Evolutionary conservation across 768 basidiomycete genomes (phyloP).

Genomic region (Fistulinella prunicolor): DNA sequence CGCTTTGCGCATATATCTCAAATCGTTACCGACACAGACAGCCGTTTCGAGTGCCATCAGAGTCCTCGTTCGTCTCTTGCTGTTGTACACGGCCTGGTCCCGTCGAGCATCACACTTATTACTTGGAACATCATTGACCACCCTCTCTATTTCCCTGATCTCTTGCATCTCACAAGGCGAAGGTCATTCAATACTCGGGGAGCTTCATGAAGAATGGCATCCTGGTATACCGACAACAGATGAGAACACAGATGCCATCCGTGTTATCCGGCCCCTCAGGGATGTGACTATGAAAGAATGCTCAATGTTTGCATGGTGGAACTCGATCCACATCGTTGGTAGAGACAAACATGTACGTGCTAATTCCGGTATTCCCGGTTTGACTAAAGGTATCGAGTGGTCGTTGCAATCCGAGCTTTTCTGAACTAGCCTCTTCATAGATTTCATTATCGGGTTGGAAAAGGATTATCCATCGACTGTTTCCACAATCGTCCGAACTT

Average conservation of each 20-base stretch:
- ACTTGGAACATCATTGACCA: slow-evolving; percentile 77
- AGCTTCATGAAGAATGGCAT: slow-evolving; percentile 70
- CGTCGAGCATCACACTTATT: slow-evolving; percentile 70
- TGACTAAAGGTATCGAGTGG: slow-evolving; percentile 61
- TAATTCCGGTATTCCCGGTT: slow-evolving; percentile 55
- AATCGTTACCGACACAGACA: slow-evolving; percentile 71
- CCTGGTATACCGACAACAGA: slow-evolving; percentile 19
- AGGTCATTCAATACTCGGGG: slow-evolving; percentile 67
- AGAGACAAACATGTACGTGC: slow-evolving; percentile 44
- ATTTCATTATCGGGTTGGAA: slow-evolving; percentile 78
- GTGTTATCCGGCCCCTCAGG: slow-evolving; percentile 63
- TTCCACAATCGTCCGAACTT: slow-evolving; percentile 77
- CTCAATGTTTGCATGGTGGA: slow-evolving; percentile 76
- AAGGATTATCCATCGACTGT: slow-evolving; percentile 85
- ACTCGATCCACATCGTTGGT: slow-evolving; percentile 49
- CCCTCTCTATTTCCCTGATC: slow-evolving; percentile 70
- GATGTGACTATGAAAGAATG: slow-evolving; percentile 81
- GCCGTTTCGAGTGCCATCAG: slow-evolving; percentile 59
- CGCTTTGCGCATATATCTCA: slow-evolving; percentile 50
- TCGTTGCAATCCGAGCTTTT: not conserved
- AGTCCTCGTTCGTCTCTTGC: slow-evolving; percentile 61
- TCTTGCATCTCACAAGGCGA: slow-evolving; percentile 74
- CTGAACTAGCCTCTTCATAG: slow-evolving; percentile 34
- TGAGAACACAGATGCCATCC: slow-evolving; percentile 30
- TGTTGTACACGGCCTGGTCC: slow-evolving; percentile 61